These are phyloP conservation scores for Kwoniella sp. DNA, from an alignment of 768 basidiomycete genomes.

Conservation along the genomic window DNA sequence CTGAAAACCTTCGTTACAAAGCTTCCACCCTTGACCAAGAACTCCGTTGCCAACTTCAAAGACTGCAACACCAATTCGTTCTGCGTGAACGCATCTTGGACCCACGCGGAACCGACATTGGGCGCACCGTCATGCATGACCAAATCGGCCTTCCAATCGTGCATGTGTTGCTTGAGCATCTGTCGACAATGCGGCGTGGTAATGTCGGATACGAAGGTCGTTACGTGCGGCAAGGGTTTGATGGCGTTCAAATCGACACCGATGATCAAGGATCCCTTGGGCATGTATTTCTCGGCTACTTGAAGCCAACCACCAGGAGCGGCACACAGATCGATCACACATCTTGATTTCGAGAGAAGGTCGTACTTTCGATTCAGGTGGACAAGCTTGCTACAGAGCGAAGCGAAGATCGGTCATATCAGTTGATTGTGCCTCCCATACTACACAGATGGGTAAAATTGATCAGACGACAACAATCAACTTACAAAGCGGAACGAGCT, in stretches of 20 bases:
- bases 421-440: too few species aligned
- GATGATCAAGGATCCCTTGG: conserved; percentile 83
- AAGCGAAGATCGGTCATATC: background rate
- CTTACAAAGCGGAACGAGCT: conserved; percentile 81
- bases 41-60: conserved; percentile 92
- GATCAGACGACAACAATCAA: conserved; percentile 7
- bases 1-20: conserved; percentile 99
- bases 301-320: conserved; percentile 99
- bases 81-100: conserved; percentile 96
- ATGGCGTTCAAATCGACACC: conserved; percentile 96
- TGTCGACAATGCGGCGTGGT: conserved; percentile 88
- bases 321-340: conserved; percentile 96
- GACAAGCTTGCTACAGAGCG: conserved; percentile 71
- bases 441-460: too few species aligned
- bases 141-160: conserved; percentile 98
- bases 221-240: conserved; percentile 88
- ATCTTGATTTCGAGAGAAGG: conserved; percentile 78
- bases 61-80: conserved; percentile 95
- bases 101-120: conserved; percentile 98
- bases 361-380: conserved; percentile 98
- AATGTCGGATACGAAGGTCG: conserved; percentile 91
- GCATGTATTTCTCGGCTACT: conserved; percentile 97
- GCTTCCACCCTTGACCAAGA: conserved; percentile 85
- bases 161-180: conserved; percentile 79
- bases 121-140: conserved; percentile 99